These are phyloP conservation scores for Dothideomycetidae sp. DNA, from an alignment of 2,329 filamentous ascomycete species.

Conservation along the genomic window DNA sequence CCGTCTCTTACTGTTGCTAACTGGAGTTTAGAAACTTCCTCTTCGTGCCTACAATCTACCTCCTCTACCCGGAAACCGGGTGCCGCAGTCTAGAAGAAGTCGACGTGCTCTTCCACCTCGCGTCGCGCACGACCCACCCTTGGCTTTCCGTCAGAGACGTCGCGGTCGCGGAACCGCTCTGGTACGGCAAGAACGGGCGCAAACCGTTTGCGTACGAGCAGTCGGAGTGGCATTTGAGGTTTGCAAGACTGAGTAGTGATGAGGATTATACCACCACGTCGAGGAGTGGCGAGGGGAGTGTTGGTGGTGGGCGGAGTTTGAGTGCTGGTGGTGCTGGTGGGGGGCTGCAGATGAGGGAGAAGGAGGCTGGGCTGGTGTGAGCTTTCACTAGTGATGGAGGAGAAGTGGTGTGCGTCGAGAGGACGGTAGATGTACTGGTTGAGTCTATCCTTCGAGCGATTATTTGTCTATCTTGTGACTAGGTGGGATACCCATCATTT, in stretches of 20 bases:
- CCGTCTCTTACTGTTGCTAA: constrained; percentile 23
- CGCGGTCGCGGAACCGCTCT: constrained; percentile 38
- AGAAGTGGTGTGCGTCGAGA: not conserved
- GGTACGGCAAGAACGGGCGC: constrained; percentile 44
- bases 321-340: not conserved
- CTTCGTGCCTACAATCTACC: constrained; percentile 19
- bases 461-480: no score
- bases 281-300: constrained; percentile 21
- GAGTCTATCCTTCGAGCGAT: no score
- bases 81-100: constrained; percentile 40
- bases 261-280: constrained; percentile 22
- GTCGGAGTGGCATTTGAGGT: constrained; percentile 21
- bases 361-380: not conserved
- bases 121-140: constrained; percentile 30
- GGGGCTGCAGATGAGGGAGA: not conserved
- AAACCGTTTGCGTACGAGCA: constrained; percentile 35
- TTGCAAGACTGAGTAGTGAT: constrained; percentile 9
- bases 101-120: constrained; percentile 47
- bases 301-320: constrained; percentile 3
- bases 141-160: constrained; percentile 37
- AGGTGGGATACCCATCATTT: no score
- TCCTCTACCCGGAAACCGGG: constrained; percentile 30
- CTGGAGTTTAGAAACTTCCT: constrained; percentile 35
- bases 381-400: not conserved
- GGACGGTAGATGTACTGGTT: not conserved